These are phyloP conservation scores for Polytrichum commune DNA, from an alignment of 225 moss, liverwort and hornwort species.

Conservation along the genomic window DNA sequence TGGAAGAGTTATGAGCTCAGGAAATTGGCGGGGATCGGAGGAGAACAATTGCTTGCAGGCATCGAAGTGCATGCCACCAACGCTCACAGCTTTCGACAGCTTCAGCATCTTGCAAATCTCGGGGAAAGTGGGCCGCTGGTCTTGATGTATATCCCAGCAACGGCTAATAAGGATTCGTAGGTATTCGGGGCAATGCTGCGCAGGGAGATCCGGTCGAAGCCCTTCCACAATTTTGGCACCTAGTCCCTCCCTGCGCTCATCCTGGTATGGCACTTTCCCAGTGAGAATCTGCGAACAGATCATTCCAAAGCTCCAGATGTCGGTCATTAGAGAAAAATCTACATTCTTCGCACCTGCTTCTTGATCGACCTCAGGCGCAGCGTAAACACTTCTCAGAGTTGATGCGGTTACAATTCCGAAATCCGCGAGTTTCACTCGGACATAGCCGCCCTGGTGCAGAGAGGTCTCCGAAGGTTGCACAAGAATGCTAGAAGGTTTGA, in stretches of 20 bases:
- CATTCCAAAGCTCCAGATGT: conserved; percentile 8
- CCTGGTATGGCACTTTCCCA: background rate
- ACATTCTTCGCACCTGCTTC: background rate
- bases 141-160: conserved; percentile 3
- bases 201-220: conserved; percentile 2
- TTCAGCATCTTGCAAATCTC: background rate
- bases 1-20: no score
- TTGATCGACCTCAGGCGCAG: conserved; percentile 1
- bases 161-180: background rate
- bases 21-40: no score
- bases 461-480: background rate
- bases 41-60: no score
- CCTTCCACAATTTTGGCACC: background rate
- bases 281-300: conserved; percentile 5
- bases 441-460: background rate
- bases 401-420: conserved; percentile 1
- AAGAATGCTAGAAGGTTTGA: conserved; percentile 5
- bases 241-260: background rate
- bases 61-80: no score
- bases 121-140: background rate
- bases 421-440: conserved; percentile 6
- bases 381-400: background rate
- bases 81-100: background rate
- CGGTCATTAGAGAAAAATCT: background rate
- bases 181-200: background rate